Percentiles rank a stretch among this genome's conserved stretches.
Evolutionary conservation across 805 yeast species (phyloP).

Genomic region (Wickerhamiella domercqiae): DNA sequence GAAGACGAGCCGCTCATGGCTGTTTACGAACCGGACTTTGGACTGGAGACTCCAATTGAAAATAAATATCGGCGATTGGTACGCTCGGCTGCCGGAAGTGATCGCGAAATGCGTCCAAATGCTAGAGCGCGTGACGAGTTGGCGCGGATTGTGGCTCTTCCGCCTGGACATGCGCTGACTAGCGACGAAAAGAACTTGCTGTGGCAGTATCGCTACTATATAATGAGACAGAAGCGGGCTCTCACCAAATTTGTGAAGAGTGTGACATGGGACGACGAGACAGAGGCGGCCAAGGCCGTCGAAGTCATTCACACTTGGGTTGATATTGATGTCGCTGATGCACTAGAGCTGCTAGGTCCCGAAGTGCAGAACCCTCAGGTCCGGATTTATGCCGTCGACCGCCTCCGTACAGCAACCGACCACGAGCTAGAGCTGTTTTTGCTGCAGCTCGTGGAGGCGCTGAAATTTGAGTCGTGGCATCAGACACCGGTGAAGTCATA

Average conservation of each 20-base stretch:
- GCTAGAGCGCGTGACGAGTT: constrained; percentile 66
- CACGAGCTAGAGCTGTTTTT: constrained; percentile 68
- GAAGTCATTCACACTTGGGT: constrained; percentile 57
- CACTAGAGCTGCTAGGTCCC: constrained; percentile 71
- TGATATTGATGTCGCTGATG: constrained; percentile 68
- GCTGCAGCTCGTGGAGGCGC: constrained; percentile 81
- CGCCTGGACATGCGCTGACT: constrained; percentile 68
- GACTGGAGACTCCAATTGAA: constrained; percentile 68
- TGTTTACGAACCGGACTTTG: constrained; percentile 58
- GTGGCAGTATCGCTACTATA: constrained; percentile 81
- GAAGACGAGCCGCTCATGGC: constrained; percentile 17
- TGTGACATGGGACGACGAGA: constrained; percentile 74
- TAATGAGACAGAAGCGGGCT: constrained; percentile 50
- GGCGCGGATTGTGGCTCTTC: constrained; percentile 49
- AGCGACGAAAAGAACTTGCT: constrained; percentile 74
- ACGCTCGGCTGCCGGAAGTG: constrained; percentile 53
- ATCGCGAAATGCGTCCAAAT: constrained; percentile 77
- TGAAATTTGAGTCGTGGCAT: constrained; percentile 50
- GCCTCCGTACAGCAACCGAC: constrained; percentile 63
- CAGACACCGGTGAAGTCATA: constrained; percentile 17
- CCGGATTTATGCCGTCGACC: constrained; percentile 74
- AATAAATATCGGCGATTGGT: constrained; percentile 71
- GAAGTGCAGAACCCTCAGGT: constrained; percentile 58
- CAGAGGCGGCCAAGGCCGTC: constrained; percentile 65
- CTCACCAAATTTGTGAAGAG: constrained; percentile 74